phyloP scores from a whole-genome alignment of 192 early-diverging fungal genomes.

The Coemansia furcata region DNA sequence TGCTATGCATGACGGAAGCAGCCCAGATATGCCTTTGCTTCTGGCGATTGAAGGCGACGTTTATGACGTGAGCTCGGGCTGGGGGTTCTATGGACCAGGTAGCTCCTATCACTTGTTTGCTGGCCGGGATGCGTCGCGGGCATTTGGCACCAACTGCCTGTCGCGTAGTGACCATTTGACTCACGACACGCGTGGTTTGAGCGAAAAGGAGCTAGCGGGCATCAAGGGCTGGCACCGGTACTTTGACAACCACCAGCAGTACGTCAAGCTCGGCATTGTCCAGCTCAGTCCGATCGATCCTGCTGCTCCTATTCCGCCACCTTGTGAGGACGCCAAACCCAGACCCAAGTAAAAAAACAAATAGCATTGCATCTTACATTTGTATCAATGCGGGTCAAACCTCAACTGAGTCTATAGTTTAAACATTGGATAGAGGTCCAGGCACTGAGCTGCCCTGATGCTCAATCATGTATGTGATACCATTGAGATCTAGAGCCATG shows the following conservation, averaged over 20 bases:
- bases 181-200: slow-evolving; percentile 89
- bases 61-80: slow-evolving; percentile 85
- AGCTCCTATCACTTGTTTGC: slow-evolving; percentile 82
- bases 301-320: slow-evolving; percentile 74
- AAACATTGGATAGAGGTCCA: background rate
- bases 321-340: slow-evolving; percentile 65
- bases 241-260: slow-evolving; percentile 84
- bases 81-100: slow-evolving; percentile 77
- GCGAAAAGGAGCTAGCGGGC: slow-evolving; percentile 69
- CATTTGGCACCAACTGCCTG: slow-evolving; percentile 95
- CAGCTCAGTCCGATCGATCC: slow-evolving; percentile 80
- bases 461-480: background rate
- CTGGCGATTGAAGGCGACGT: slow-evolving; percentile 90
- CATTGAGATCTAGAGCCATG: background rate
- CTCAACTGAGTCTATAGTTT: background rate
- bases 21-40: slow-evolving; percentile 80
- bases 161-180: slow-evolving; percentile 76
- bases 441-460: background rate
- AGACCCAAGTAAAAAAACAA: slow-evolving; percentile 8
- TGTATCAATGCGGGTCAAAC: background rate
- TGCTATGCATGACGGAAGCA: slow-evolving; percentile 78
- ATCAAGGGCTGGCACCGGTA: slow-evolving; percentile 79
- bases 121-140: slow-evolving; percentile 88
- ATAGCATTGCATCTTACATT: background rate
- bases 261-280: slow-evolving; percentile 83